Percentiles rank a stretch among this genome's conserved stretches.
phyloP scores from a whole-genome alignment of 345 rosid species.

The Litchi chinensis region DNA sequence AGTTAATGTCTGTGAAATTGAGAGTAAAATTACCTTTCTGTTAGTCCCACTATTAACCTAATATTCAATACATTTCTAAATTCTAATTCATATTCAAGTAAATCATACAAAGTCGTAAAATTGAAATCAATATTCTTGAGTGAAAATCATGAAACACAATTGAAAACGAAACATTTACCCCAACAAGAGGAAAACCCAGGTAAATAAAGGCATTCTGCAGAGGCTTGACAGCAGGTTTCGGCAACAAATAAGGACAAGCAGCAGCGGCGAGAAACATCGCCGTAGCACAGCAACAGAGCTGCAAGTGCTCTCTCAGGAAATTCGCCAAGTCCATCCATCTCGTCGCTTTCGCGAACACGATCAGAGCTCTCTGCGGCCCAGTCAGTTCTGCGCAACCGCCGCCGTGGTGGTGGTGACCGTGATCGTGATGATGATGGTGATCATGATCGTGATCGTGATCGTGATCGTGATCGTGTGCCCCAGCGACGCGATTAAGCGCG shows the following conservation, averaged over 20 bases:
- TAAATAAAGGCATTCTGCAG: conserved; percentile 66
- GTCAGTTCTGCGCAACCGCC: conserved; percentile 43
- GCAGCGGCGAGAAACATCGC: conserved; percentile 76
- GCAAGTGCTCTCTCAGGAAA: conserved; percentile 81
- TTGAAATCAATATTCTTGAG: not conserved
- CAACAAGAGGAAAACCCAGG: conserved; percentile 87
- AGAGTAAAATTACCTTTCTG: not conserved
- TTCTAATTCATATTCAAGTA: not conserved
- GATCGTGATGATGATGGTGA: conserved; percentile 36
- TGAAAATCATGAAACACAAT: not conserved
- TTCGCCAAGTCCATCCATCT: conserved; percentile 82
- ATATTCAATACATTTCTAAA: no score
- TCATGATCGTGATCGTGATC: conserved; percentile 26
- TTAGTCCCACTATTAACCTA: not conserved
- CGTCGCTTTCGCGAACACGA: conserved; percentile 61
- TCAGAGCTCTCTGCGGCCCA: conserved; percentile 50
- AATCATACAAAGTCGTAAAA: not conserved
- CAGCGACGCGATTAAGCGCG: not conserved
- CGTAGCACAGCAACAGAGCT: conserved; percentile 76
- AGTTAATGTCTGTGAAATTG: not conserved
- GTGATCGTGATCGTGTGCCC: conserved; percentile 29
- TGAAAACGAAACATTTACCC: conserved; percentile 45
- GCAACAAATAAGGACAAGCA: conserved; percentile 68
- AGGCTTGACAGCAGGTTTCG: conserved; percentile 61
- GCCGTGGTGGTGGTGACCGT: conserved; percentile 43